Evolutionary conservation across 1,284 basidiomycete genomes (phyloP).

Genomic region (Fomitopsis betulina): DNA sequence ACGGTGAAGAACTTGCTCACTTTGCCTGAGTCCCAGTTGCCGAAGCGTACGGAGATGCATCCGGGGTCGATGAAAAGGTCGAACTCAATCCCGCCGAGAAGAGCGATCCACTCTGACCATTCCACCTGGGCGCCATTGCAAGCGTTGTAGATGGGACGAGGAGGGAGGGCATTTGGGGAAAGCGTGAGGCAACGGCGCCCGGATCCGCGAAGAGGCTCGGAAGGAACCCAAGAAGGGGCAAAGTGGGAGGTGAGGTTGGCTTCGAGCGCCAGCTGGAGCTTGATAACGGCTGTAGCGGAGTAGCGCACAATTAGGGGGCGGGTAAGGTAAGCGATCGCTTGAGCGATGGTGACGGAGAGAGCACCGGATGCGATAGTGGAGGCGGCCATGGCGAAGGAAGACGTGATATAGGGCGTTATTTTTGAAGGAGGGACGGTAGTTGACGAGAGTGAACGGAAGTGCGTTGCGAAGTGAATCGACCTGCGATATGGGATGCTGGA

Average conservation of each 20-base stretch:
- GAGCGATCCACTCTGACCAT: conserved; percentile 72
- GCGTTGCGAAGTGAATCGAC: conserved; percentile 44
- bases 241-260: conserved; percentile 64
- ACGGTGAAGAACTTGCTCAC: conserved; percentile 47
- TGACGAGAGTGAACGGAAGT: conserved; percentile 10
- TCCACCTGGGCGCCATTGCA: conserved; percentile 63
- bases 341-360: conserved; percentile 62
- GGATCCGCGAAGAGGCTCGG: conserved; percentile 60
- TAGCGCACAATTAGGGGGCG: conserved; percentile 53
- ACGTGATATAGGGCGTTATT: conserved; percentile 2
- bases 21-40: conserved; percentile 32
- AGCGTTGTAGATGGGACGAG: conserved; percentile 63
- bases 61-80: conserved; percentile 78
- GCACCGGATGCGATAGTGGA: conserved; percentile 37
- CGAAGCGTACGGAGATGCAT: conserved; percentile 60
- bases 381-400: conserved; percentile 35
- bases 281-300: conserved; percentile 53
- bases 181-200: conserved; percentile 71
- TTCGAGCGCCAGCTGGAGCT: conserved; percentile 66
- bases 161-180: conserved; percentile 61
- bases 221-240: conserved; percentile 57
- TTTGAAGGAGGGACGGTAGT: conserved; percentile 13
- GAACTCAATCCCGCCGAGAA: conserved; percentile 64
- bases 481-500: conserved; percentile 49
- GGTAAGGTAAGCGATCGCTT: conserved; percentile 69